Evolutionary conservation across 176 grass and related monocot genomes (phyloP), one percentile per base, ranked within the genome.

Genomic region (Cymbopogon citratus): DNA sequence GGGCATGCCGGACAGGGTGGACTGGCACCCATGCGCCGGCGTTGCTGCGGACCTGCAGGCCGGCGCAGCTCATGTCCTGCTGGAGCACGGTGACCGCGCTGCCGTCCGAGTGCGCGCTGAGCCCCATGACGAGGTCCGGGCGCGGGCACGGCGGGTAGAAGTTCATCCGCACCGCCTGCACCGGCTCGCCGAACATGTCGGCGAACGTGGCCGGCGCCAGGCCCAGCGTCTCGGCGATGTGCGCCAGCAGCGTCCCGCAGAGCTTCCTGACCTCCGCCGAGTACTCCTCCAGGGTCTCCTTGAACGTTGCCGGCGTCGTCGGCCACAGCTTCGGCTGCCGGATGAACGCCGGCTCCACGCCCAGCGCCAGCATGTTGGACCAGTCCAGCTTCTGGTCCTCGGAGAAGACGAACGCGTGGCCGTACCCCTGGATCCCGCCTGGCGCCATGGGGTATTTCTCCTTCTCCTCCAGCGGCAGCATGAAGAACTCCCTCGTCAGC

Each of bases 81-180:
- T 98, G 95, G 33, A 98, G 92, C 57, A 95, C 88, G n/a, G 95
- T 98, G n/a, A 98, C 87, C 3, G 90, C 88, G 82, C 95, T 95
- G 3, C 95, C 92, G 43, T 95, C 95, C 3, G 92, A 98, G 86
- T 98, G 95, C 16, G 95, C 66, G 76, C 92, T 93, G 63, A 98
- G 85, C 2, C 92, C 90, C 13, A 98, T 85, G 26, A 93, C 90
- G 12, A 87, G 89, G 46, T 93, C 95, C 2, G 95, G 88, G 67
- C 82, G 80, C 40, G 92, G 74, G 73, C 90, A 95, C 18, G 92
- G 90, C 26, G 90, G 92, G 88, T 98, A 93, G 84, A 93, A 93
- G 79, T 98, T 98, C 69, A 98, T 85, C 54, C 95, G 74, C 81
- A 93, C 88, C 2, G 95, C 95, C 78, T 93, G 92, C 87, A 98